Base-by-base conservation (phyloP, 495 filamentous ascomycete genomes). In the Podospora australis region DNA sequence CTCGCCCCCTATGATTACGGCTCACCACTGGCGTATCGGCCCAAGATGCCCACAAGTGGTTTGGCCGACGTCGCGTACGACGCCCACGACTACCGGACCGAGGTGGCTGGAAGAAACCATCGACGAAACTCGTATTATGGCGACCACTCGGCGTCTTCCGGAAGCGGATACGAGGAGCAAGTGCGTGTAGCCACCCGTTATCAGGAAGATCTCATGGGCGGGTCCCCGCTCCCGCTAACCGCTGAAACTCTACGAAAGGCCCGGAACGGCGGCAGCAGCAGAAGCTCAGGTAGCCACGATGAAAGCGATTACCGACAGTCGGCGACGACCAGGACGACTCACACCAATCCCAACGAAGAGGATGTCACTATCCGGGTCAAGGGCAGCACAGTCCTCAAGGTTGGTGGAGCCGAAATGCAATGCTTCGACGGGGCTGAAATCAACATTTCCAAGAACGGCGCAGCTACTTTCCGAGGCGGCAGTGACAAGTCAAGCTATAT, bases 281-380 rank as follows among this genome's bases (percentile, higher is more conserved):
- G 70, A 40, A 77, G 72, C 62, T 77, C 65, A 35, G 70, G 54
- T 6, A 78, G 75, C 51, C 73, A 68, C 47, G 76, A 79, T 54
- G 77, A 79, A 51, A 78, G 75, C 56, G 77, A 79, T 19, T 78
- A 73, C 53, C 69, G 67, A 46, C 71, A 73, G 44, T 78, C 74
- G 16, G 71, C 71, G 1, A 77, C 76, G 7, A 77, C 75, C 7
- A 69, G 73, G 20, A 79, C 73, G n/a, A 79, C 74, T 11, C 61
- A 71, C 34, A 71, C 69, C 30, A 70, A 65, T 16, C 58, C 55
- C 39, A 59, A 67, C 35, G 71, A 74, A 43, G 73, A 79, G 36
- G 74, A 77, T 51, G 64, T 77, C 22, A 79, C 75, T 9, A 76
- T 78, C 56, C 71, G 71, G 32, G 68, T 78, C 30, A 68, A 71